Percentiles rank a stretch among this genome's conserved stretches.
Evolutionary conservation across 805 yeast species (phyloP).

Genomic region (Candida wancherniae): DNA sequence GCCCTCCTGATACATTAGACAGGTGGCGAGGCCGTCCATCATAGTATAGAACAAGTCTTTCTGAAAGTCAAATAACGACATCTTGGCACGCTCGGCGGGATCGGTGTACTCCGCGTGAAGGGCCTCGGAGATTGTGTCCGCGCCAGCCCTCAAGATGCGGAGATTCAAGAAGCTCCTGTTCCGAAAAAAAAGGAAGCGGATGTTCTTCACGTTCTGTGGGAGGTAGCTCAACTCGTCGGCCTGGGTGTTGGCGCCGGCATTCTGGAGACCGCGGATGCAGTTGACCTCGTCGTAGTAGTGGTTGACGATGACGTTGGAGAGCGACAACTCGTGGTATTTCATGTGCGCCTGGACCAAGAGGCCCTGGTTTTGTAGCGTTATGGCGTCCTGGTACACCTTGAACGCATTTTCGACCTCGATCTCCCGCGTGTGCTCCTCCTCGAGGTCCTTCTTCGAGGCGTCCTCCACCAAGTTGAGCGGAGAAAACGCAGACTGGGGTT

Average conservation of each 20-base stretch:
- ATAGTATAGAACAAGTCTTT: slow-evolving; percentile 40
- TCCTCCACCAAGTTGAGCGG: slow-evolving; percentile 79
- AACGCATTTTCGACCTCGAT: slow-evolving; percentile 85
- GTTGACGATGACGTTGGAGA: slow-evolving; percentile 56
- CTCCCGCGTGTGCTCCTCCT: slow-evolving; percentile 88
- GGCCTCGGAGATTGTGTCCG: slow-evolving; percentile 8
- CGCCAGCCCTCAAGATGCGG: slow-evolving; percentile 26
- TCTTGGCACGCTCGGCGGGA: too few species aligned
- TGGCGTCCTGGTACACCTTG: slow-evolving; percentile 66
- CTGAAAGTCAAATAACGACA: slow-evolving; percentile 7
- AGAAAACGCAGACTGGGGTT: slow-evolving; percentile 55
- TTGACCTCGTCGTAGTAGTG: slow-evolving; percentile 39
- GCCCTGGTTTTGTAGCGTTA: slow-evolving; percentile 51
- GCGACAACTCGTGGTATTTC: slow-evolving; percentile 59
- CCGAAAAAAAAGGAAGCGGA: slow-evolving; percentile 73
- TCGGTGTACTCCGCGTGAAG: slow-evolving; percentile 3
- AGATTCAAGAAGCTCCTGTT: slow-evolving; percentile 75
- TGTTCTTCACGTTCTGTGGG: slow-evolving; percentile 67
- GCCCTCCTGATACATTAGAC: slow-evolving; percentile 63
- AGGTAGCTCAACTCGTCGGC: slow-evolving; percentile 39
- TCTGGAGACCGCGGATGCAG: slow-evolving; percentile 35
- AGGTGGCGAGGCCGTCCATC: slow-evolving; percentile 57
- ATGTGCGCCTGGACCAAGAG: slow-evolving; percentile 46
- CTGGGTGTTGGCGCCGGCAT: slow-evolving; percentile 28
- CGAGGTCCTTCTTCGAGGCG: slow-evolving; percentile 49